Base-by-base conservation (phyloP, 2,329 filamentous ascomycete species). In the Tympanopsis confertula region DNA sequence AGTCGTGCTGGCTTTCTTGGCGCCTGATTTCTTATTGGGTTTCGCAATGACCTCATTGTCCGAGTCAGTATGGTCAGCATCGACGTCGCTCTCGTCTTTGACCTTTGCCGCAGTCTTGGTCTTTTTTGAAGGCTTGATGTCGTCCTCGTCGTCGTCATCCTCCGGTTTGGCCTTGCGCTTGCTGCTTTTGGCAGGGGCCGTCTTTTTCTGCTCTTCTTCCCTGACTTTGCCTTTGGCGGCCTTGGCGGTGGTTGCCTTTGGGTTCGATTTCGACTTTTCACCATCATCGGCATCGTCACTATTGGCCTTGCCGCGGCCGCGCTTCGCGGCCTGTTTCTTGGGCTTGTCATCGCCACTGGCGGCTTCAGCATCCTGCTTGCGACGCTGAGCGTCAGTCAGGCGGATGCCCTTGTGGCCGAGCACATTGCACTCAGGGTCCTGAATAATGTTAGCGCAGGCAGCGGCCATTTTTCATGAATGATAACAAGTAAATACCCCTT, bases 371-470 rank as follows among this genome's bases (percentile, higher is more conserved):
- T 26, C 22, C 22, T 26, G 7, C 22, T 26, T 26, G 7, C 22
- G 22, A 7, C n/a, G 7, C 22, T 26, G 22, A 7, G 22, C 22
- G 7, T 26, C 22, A n/a, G 22, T 26, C 22, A 26, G 22, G n/a
- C 74, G 76, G 51, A 82, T 84, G 18, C 82, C 80, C 41, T 63
- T 69, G 48, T 69, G 65, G 13, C 82, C 82, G 3, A 74, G 78
- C 15, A 71, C 67, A 53, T 91, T 93, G 61, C 75, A 72, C 51
- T 83, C 81, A 3, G 74, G 64, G 46, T 93, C 85, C 84, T 91
- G 46, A 4, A 37, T 37, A 24, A 19, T 7, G 40, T 42, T 19
- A 39, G 22, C 39, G 18, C 20, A 15, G 39, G 49, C 36, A 52
- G 46, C 29, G 41, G 39, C 22, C 36, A 32, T n/a, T 26, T 18